Evolutionary conservation across 257 asterid species (phyloP), one percentile per base, ranked within the genome.

Genomic region (Thymus quinquecostatus): DNA sequence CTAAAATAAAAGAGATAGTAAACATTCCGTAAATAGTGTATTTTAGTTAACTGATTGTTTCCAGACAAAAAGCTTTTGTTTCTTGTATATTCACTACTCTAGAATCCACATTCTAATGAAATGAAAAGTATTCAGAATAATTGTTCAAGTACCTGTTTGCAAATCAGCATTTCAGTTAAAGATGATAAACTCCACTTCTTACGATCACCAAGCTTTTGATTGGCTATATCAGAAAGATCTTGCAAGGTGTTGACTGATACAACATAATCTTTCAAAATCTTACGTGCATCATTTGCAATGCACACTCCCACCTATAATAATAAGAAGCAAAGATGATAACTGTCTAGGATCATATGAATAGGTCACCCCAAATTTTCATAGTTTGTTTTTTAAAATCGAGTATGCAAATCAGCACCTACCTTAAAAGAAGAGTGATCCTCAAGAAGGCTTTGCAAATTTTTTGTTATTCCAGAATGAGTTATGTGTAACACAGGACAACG

Each of bases 111-210:
- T 43, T 54, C 32, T 40, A 33, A 41, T 36, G 21, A 41, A 36
- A 30, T 60, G 71, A 71, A 70, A 61, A 47, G 49, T 10, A 21
- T 64, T 41, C 61, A 74, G 53, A 76, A 58, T 36, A 44, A 70
- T 66, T 28, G 64, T 36, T 59, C 62, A 79, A 41, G 66, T 80
- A 94, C 98, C 97, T 85, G 77, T 80, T 81, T 89, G 87, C 91
- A 85, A 41, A 89, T 77, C 60, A 94, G 81, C 77, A 51, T 82
- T 83, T 91, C 95, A 6, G 95, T 76, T 75, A 94, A 76, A 53
- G 81, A 74, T 70, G 96, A 87, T 44, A 94, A 88, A 84, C 98
- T 83, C 98, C 96, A 94, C 58, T 66, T 87, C 86, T 82, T 91
- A 63, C 82, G 82, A 49, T 73, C 86, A 59, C 82, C 89, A 58